A percentile compares a stretch with the other conserved stretches of the same genome.
Conservation (phyloP, 306 rosid genomes). For the Betula pendula region DNA sequence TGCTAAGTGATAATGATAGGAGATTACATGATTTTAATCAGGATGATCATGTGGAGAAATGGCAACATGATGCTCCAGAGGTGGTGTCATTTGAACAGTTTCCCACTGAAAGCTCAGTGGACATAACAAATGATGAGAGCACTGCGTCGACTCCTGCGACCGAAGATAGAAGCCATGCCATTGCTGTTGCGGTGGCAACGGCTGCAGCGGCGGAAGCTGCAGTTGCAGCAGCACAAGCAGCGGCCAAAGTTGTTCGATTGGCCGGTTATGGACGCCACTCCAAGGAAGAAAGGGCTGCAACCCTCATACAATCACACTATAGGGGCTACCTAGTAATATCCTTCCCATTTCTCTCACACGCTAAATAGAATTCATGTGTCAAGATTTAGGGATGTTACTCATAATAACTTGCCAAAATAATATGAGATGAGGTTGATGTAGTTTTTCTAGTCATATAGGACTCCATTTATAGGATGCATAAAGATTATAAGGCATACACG, state of each 20-base stretch:
- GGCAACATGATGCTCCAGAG: constrained; percentile 65
- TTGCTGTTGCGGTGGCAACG: constrained; percentile 78
- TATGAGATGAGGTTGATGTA: background rate
- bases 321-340: constrained; percentile 86
- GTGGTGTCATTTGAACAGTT: constrained; percentile 81
- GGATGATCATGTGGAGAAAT: constrained; percentile 47
- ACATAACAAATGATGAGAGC: constrained; percentile 60
- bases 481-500: background rate
- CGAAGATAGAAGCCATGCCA: constrained; percentile 63
- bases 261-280: constrained; percentile 75
- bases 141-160: constrained; percentile 48
- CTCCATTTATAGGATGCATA: background rate
- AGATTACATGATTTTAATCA: constrained; percentile 27
- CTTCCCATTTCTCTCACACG: constrained; percentile 1
- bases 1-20: background rate
- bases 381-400: too few relatives aligned
- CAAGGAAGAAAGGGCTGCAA: constrained; percentile 80
- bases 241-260: constrained; percentile 75
- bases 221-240: constrained; percentile 78
- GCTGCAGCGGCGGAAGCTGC: constrained; percentile 90
- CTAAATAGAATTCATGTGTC: background rate
- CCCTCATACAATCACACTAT: constrained; percentile 76
- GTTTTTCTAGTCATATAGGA: background rate
- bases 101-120: constrained; percentile 72
- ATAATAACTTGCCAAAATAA: background rate